Conservation (phyloP, 2,329 filamentous ascomycete species). For the Endoconidiophora polonica region DNA sequence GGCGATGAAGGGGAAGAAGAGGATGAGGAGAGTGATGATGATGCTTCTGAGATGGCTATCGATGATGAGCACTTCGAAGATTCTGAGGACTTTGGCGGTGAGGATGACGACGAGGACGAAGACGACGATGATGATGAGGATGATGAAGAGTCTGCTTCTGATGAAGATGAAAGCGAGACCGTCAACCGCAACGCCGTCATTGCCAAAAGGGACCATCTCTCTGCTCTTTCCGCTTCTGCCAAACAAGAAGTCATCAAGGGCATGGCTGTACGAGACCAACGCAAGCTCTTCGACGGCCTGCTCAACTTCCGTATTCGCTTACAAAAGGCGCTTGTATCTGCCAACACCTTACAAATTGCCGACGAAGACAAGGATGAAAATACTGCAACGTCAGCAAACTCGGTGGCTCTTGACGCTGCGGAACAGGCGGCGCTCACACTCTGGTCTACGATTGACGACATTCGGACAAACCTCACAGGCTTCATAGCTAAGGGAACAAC, state of each 20-base stretch:
- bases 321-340: slow-evolving; percentile 73
- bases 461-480: slow-evolving; percentile 28
- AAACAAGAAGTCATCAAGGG: slow-evolving; percentile 62
- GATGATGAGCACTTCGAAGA: slow-evolving; percentile 19
- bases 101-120: slow-evolving; percentile 21
- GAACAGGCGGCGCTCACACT: slow-evolving; percentile 74
- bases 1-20: slow-evolving; percentile 23
- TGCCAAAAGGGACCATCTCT: slow-evolving; percentile 6
- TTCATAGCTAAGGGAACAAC: slow-evolving; percentile 26
- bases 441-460: slow-evolving; percentile 61
- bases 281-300: slow-evolving; percentile 71
- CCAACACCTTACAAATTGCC: slow-evolving; percentile 51
- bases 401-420: slow-evolving; percentile 45
- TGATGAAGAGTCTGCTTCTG: slow-evolving; percentile 20
- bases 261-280: slow-evolving; percentile 68
- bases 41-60: slow-evolving; percentile 17
- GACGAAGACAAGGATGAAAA: slow-evolving; percentile 22
- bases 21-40: slow-evolving; percentile 20
- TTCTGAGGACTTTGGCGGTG: slow-evolving; percentile 20
- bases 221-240: slow-evolving; percentile 12
- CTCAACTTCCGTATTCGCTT: slow-evolving; percentile 82
- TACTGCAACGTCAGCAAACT: slow-evolving; percentile 22
- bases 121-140: slow-evolving; percentile 21
- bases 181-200: slow-evolving; percentile 11
- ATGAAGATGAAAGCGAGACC: slow-evolving; percentile 15